Conservation (phyloP, 192 early-diverging fungal species). For the Fimicolochytrium jonesii region DNA sequence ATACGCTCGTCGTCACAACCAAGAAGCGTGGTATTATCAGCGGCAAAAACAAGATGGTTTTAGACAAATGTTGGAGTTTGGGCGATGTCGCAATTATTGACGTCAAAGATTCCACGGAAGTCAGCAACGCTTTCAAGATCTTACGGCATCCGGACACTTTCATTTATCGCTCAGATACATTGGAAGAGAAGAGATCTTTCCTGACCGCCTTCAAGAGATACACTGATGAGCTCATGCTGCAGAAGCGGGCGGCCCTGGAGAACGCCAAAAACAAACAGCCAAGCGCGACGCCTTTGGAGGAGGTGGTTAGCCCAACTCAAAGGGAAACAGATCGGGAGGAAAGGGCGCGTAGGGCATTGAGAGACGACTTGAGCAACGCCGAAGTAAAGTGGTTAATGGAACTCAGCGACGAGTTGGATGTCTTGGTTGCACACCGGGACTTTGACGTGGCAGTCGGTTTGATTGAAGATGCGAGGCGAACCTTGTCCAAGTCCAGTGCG, state of each 20-base stretch:
- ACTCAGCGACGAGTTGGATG: constrained; percentile 85
- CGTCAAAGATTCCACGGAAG: constrained; percentile 72
- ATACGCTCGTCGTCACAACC: constrained; percentile 74
- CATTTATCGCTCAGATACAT: constrained; percentile 63
- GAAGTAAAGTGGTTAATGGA: constrained; percentile 61
- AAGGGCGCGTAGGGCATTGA: neutral
- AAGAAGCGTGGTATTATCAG: constrained; percentile 70
- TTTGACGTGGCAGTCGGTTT: constrained; percentile 74
- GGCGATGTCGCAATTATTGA: constrained; percentile 81
- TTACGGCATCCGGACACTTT: constrained; percentile 78
- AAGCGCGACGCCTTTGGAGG: neutral
- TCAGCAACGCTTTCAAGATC: constrained; percentile 78
- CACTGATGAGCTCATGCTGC: constrained; percentile 52
- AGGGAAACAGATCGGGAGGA: constrained; percentile 7
- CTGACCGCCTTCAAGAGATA: constrained; percentile 54
- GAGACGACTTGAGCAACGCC: constrained; percentile 5
- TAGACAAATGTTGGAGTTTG: constrained; percentile 75
- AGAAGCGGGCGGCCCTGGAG: constrained; percentile 31
- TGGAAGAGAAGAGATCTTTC: constrained; percentile 66
- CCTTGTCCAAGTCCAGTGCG: neutral
- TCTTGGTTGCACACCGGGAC: constrained; percentile 87
- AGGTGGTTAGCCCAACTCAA: neutral
- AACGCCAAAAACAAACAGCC: constrained; percentile 7
- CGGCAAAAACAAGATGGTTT: constrained; percentile 66
- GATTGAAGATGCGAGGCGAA: constrained; percentile 59